Base-by-base conservation (phyloP, 345 rosid genomes). In the Lenwebbia sp. region DNA sequence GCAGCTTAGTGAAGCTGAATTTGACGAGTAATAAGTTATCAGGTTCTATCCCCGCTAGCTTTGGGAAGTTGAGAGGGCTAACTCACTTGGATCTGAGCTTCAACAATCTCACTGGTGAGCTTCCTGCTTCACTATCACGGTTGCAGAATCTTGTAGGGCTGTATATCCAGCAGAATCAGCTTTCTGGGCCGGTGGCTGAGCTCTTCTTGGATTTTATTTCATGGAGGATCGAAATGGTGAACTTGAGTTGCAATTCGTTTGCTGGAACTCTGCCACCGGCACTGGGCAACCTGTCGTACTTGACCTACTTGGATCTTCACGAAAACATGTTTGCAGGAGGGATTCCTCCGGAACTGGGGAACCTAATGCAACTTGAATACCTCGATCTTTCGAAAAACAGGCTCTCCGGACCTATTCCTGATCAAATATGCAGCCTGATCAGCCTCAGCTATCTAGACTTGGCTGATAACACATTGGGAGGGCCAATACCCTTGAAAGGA, bases 31-130 rank as follows among this genome's bases (percentile, higher is more conserved):
- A 96, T 40, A 90, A 90, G 87, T 87, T 97, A 33, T 56, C 89
- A 49, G 98, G 98, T 52, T 83, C 90, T 0, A 40, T 96, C 86
- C 99, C 99, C 17, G 76, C 87, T 54, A 89, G 93, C 86, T 91
- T 97, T 86, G 95, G 99, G 62, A 88, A 93, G 86, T 90, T 97
- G 91, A 91, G 89, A 82, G 96, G 90, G 92, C 91, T 96, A 44
- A 93, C 92, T 56, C 98, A 92, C 89, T 87, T 97, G 91, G 99
- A 97, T 87, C 90, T 96, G 87, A 96, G 99, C 90, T 56, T 49
- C 51, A 97, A 95, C 86, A 88, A 90, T 87, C 93, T 97, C 33
- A 87, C 83, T 25, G 96, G 96, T 5, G 90, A 89, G 91, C 93
- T 96, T 75, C 95, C 98, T 81, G 86, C 92, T 54, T 89, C 93